Evolutionary conservation across 2,329 filamentous ascomycete species (phyloP).

Genomic region (Monilinia laxa): DNA sequence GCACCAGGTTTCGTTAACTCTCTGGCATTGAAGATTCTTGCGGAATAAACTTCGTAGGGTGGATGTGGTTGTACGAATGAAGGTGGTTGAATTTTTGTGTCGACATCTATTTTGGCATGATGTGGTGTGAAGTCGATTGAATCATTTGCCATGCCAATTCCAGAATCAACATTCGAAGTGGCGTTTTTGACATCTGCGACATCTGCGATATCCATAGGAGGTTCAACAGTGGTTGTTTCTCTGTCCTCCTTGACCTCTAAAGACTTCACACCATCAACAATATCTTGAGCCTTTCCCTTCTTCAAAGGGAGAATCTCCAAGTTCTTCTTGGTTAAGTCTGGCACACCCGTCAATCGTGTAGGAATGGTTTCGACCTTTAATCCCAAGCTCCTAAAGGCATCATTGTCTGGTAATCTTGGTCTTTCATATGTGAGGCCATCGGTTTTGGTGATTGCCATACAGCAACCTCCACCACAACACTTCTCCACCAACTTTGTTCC

Average conservation of each 20-base stretch:
- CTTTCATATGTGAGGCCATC: constrained; percentile 53
- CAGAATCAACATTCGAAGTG: constrained; percentile 51
- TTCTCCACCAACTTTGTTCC: constrained; percentile 60
- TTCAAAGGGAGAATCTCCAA: constrained; percentile 65
- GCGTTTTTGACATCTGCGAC: background rate
- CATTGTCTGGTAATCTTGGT: constrained; percentile 69
- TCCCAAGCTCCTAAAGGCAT: constrained; percentile 76
- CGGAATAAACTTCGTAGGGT: constrained; percentile 86
- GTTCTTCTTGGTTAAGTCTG: constrained; percentile 72
- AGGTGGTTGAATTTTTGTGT: constrained; percentile 71
- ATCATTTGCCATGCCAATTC: constrained; percentile 42
- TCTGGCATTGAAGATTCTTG: constrained; percentile 79
- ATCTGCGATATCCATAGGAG: constrained; percentile 28
- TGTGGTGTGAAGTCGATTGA: constrained; percentile 41
- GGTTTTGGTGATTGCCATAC: constrained; percentile 50
- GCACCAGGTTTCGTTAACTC: constrained; percentile 86
- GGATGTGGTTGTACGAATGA: constrained; percentile 91
- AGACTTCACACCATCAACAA: background rate
- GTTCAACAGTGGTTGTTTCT: constrained; percentile 8
- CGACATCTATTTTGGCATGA: constrained; percentile 40
- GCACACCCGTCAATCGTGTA: constrained; percentile 67
- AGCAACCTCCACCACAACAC: constrained; percentile 66
- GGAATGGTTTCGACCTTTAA: constrained; percentile 76
- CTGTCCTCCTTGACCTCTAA: background rate
- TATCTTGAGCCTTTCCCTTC: constrained; percentile 39